Conservation (phyloP, 768 basidiomycete genomes). For the Serendipita sp. region DNA sequence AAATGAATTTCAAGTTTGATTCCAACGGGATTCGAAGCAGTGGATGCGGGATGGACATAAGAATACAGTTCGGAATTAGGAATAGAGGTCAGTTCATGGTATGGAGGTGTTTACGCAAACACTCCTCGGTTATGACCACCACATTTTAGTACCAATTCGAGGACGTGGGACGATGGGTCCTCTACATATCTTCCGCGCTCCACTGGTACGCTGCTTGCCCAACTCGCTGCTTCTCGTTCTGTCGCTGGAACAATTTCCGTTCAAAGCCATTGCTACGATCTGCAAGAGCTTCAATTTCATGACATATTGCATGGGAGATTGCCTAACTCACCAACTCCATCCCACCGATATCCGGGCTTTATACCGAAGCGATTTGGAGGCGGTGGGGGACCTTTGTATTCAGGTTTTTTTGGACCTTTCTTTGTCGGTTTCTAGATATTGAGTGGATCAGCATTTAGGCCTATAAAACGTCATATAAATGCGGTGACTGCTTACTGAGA, state of each 20-base stretch:
- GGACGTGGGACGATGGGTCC: no score
- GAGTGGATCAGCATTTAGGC: not conserved
- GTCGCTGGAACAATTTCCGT: conserved; percentile 73
- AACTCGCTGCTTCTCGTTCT: conserved; percentile 57
- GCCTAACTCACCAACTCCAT: conserved; percentile 69
- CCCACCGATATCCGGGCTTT: conserved; percentile 92
- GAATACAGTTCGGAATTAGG: no score
- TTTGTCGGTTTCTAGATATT: conserved; percentile 46
- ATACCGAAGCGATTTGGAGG: conserved; percentile 94
- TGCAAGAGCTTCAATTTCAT: conserved; percentile 18
- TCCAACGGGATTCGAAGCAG: no score
- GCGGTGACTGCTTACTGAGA: conserved; percentile 43
- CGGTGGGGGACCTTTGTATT: conserved; percentile 73
- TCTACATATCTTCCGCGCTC: conserved; percentile 85
- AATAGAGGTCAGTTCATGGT: no score
- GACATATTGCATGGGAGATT: not conserved
- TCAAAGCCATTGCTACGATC: conserved; percentile 91
- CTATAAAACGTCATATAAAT: not conserved
- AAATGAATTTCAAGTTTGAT: no score
- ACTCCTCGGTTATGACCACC: no score
- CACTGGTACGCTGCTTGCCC: conserved; percentile 63
- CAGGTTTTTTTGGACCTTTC: conserved; percentile 66
- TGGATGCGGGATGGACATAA: no score
- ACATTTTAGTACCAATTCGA: no score
- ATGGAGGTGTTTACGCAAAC: no score